Percentiles rank a stretch among this genome's conserved stretches.
Evolutionary conservation across 2,329 filamentous ascomycete genomes (phyloP).

Genomic region (Fusarium brevicatenulatum): DNA sequence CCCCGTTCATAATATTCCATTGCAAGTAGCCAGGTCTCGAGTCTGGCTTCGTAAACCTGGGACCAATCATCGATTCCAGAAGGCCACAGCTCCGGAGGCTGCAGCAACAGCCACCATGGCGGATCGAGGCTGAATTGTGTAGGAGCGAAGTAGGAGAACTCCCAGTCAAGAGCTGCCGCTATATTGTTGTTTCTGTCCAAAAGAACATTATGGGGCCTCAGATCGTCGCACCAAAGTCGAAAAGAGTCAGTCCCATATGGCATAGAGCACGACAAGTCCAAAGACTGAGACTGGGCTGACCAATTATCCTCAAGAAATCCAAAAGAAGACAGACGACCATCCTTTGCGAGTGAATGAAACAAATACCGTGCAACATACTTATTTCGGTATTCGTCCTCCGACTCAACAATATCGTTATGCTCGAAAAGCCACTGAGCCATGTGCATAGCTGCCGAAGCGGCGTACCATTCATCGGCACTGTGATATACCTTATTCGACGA

Average conservation of each 20-base stretch:
- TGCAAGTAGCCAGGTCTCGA: not conserved
- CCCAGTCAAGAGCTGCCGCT: not conserved
- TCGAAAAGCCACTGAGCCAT: slow-evolving; percentile 54
- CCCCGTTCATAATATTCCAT: not conserved
- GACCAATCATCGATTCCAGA: not conserved
- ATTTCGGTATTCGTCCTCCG: slow-evolving; percentile 53
- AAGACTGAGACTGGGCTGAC: slow-evolving; percentile 40
- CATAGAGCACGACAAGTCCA: not conserved
- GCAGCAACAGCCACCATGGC: not conserved
- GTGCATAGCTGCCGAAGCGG: slow-evolving; percentile 53
- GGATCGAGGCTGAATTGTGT: not conserved
- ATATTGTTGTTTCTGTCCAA: not conserved
- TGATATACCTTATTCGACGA: slow-evolving; percentile 29
- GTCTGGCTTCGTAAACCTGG: not conserved
- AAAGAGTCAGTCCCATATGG: slow-evolving; percentile 2
- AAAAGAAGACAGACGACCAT: slow-evolving; percentile 43
- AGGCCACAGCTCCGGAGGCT: not conserved
- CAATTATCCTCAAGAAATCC: slow-evolving; percentile 46
- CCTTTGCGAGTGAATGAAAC: slow-evolving; percentile 50
- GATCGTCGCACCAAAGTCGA: slow-evolving; percentile 50
- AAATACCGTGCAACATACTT: slow-evolving; percentile 56
- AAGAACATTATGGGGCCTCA: slow-evolving; percentile 30
- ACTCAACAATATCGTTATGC: slow-evolving; percentile 51
- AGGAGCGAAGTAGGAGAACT: not conserved
- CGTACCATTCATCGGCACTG: slow-evolving; percentile 52